These are phyloP conservation scores for Pseudogymnoascus sp. DNA, from an alignment of 2,329 filamentous ascomycete genomes.

Conservation along the genomic window DNA sequence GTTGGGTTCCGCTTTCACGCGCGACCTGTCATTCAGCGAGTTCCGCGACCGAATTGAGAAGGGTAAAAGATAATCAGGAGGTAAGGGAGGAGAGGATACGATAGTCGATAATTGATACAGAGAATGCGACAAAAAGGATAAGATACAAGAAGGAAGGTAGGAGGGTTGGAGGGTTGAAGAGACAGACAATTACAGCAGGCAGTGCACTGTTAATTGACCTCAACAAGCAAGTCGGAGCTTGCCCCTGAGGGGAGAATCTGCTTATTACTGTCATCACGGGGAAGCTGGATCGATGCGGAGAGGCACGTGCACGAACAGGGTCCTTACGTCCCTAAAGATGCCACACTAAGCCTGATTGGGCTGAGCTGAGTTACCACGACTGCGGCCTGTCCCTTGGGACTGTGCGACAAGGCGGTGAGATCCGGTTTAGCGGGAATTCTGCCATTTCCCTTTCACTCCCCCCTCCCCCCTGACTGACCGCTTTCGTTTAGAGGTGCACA, in stretches of 20 bases:
- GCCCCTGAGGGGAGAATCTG: constrained; percentile 1
- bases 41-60: constrained; percentile 3
- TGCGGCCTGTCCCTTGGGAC: not conserved
- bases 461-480: not conserved
- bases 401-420: not conserved
- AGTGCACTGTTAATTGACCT: not conserved
- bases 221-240: not conserved
- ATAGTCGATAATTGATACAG: not conserved
- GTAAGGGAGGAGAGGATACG: not conserved
- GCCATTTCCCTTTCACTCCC: not conserved
- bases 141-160: not conserved
- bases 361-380: not conserved
- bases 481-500: not conserved
- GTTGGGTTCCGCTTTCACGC: not conserved
- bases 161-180: not conserved
- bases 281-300: constrained; percentile 4
- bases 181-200: not conserved
- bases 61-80: constrained; percentile 3
- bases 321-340: not conserved
- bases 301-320: not conserved
- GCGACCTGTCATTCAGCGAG: not conserved
- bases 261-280: constrained; percentile 4
- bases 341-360: not conserved
- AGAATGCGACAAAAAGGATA: not conserved
- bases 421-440: not conserved